Evolutionary conservation across 371 early-diverging fungal genomes (phyloP).

Genomic region (Rhizopus sp.): DNA sequence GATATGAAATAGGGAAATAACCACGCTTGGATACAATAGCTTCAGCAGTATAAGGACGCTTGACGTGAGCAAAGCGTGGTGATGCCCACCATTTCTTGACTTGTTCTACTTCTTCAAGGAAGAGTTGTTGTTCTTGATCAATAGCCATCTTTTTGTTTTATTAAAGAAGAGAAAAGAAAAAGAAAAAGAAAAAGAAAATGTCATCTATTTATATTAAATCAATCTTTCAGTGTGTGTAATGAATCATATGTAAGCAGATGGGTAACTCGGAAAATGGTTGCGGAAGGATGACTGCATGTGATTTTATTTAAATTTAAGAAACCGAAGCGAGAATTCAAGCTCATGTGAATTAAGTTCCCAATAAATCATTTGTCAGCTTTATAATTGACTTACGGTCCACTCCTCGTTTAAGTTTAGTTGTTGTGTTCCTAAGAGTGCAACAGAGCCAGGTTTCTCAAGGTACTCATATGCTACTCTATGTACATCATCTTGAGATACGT

Average conservation of each 20-base stretch:
- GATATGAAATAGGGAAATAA: slow-evolving; percentile 69
- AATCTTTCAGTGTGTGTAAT: not conserved
- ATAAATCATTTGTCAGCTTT: not conserved
- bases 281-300: no score
- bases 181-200: slow-evolving; percentile 1
- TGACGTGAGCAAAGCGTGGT: slow-evolving; percentile 81
- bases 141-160: slow-evolving; percentile 15
- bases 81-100: slow-evolving; percentile 91
- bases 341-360: no score
- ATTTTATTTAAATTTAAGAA: no score
- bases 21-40: slow-evolving; percentile 92
- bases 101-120: slow-evolving; percentile 77
- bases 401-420: not conserved
- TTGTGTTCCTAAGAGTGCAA: slow-evolving; percentile 40
- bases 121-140: slow-evolving; percentile 66
- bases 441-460: slow-evolving; percentile 46
- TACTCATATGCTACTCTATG: slow-evolving; percentile 74
- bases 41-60: slow-evolving; percentile 92
- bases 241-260: no score
- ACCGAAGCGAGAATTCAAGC: no score
- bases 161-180: slow-evolving; percentile 7
- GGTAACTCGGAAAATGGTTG: no score
- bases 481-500: slow-evolving; percentile 70
- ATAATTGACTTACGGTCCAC: not conserved
- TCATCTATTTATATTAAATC: slow-evolving; percentile 6